A percentile compares a stretch with the other conserved stretches of the same genome.
Evolutionary conservation across 2,329 filamentous ascomycete genomes (phyloP).

Genomic region (Volutella citrinella): DNA sequence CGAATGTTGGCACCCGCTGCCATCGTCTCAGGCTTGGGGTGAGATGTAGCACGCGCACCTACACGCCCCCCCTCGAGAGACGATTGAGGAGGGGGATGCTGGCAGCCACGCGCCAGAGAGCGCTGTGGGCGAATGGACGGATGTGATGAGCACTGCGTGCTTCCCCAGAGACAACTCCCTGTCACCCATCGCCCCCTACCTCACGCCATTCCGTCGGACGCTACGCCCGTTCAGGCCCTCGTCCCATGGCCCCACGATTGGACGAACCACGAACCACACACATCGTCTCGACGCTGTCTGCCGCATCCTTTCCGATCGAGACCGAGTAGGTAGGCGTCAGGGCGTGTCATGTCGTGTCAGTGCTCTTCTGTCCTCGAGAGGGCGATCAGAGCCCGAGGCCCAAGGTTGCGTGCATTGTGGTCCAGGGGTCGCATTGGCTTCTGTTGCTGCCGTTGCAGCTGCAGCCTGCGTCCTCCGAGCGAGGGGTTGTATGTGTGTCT

Average conservation of each 20-base stretch:
- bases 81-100: slow-evolving; percentile 12
- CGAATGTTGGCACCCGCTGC: slow-evolving; percentile 10
- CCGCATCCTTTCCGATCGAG: slow-evolving; percentile 20
- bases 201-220: slow-evolving; percentile 28
- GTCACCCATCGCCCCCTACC: slow-evolving; percentile 16
- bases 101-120: slow-evolving; percentile 14
- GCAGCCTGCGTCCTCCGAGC: no score
- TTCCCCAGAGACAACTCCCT: slow-evolving; percentile 21
- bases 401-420: no score
- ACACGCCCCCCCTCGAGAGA: no score
- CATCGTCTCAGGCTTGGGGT: slow-evolving; percentile 18
- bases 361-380: no score
- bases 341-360: no score
- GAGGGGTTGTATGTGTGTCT: no score
- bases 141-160: slow-evolving; percentile 9
- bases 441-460: no score
- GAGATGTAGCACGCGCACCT: no score
- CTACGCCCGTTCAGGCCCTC: slow-evolving; percentile 26
- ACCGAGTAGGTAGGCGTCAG: background rate
- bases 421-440: no score
- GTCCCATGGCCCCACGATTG: slow-evolving; percentile 24
- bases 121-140: no score
- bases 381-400: no score
- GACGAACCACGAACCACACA: slow-evolving; percentile 19
- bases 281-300: slow-evolving; percentile 13